phyloP scores from a whole-genome alignment of 805 yeast genomes.

The Yamadazyma philogaea region DNA sequence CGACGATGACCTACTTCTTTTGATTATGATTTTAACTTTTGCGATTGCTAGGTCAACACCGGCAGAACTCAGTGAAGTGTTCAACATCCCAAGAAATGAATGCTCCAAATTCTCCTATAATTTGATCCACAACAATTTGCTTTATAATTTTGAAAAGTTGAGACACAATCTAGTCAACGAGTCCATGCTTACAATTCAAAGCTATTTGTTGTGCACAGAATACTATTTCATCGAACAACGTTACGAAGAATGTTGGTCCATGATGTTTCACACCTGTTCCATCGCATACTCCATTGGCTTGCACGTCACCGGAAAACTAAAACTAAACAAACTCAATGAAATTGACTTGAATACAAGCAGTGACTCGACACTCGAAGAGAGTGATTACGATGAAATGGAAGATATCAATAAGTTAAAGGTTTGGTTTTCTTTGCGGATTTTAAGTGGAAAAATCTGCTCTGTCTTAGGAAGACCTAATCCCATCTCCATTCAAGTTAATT shows the following conservation, averaged over 20 bases:
- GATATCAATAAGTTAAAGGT: slow-evolving; percentile 39
- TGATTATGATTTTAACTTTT: slow-evolving; percentile 43
- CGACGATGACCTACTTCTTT: slow-evolving; percentile 47
- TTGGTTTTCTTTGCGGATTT: slow-evolving; percentile 49
- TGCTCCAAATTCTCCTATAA: slow-evolving; percentile 10
- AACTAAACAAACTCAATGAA: slow-evolving; percentile 18
- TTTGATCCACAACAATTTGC: slow-evolving; percentile 16
- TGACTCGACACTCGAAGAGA: slow-evolving; percentile 15
- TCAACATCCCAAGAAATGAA: slow-evolving; percentile 8
- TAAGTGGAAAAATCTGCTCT: slow-evolving; percentile 49
- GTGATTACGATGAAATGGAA: slow-evolving; percentile 33
- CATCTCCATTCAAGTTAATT: slow-evolving; percentile 41
- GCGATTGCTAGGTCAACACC: slow-evolving; percentile 38
- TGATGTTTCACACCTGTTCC: slow-evolving; percentile 48
- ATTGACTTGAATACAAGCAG: slow-evolving; percentile 10
- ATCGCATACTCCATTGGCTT: slow-evolving; percentile 51
- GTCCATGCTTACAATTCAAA: slow-evolving; percentile 46
- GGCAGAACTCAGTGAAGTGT: slow-evolving; percentile 16
- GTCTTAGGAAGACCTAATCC: slow-evolving; percentile 56
- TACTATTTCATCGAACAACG: slow-evolving; percentile 47
- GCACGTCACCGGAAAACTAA: slow-evolving; percentile 41
- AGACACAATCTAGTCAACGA: slow-evolving; percentile 47
- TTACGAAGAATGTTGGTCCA: slow-evolving; percentile 52
- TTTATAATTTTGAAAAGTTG: slow-evolving; percentile 43
- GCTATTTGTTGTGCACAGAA: slow-evolving; percentile 50